Percentiles rank a stretch among this genome's conserved stretches.
These are phyloP conservation scores for Taphrina communis DNA, from an alignment of 1,139 yeast genomes.

Conservation along the genomic window DNA sequence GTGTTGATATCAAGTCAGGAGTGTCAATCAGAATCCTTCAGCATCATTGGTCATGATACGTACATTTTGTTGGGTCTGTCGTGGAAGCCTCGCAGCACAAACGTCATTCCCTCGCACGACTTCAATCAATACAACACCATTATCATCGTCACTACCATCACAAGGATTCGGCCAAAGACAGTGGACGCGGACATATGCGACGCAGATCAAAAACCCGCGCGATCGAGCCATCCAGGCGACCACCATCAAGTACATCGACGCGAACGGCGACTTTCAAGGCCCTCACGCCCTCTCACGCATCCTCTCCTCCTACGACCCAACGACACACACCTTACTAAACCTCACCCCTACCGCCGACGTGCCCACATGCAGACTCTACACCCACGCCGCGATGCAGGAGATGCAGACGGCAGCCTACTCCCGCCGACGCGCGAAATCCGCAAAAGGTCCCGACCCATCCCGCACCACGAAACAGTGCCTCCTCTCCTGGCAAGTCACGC, in stretches of 20 bases:
- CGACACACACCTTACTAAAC: conserved; percentile 29
- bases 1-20: too few species aligned
- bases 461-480: conserved; percentile 19
- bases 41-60: background rate
- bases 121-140: background rate
- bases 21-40: too few species aligned
- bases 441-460: conserved; percentile 14
- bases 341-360: conserved; percentile 34
- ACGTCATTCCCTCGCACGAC: background rate
- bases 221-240: conserved; percentile 28
- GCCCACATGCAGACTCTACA: conserved; percentile 38
- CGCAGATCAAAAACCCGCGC: conserved; percentile 30
- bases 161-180: too few species aligned
- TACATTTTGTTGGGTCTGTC: background rate
- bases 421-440: conserved; percentile 14
- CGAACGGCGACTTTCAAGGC: conserved; percentile 27
- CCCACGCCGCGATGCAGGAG: conserved; percentile 23
- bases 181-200: conserved; percentile 14
- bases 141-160: too few species aligned
- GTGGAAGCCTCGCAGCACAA: background rate
- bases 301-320: conserved; percentile 26
- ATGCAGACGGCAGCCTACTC: conserved; percentile 29
- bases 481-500: conserved; percentile 35
- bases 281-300: conserved; percentile 18
- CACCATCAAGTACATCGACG: conserved; percentile 23